Evolutionary conservation across 495 filamentous ascomycete species (phyloP).

Genomic region (Rusavskia elegans): DNA sequence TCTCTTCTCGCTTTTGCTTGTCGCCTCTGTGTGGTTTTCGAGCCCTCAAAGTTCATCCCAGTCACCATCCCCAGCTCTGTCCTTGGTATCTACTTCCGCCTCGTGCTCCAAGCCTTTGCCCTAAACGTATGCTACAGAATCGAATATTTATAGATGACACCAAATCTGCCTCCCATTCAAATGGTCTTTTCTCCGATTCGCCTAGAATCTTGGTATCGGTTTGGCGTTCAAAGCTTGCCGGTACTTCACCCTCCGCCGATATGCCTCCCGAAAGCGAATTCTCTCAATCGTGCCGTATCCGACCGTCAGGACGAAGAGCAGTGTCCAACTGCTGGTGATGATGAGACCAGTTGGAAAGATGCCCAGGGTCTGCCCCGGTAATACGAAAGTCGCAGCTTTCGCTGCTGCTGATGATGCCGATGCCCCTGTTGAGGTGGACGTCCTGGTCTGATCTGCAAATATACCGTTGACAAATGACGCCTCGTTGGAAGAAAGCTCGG

Average conservation of each 20-base stretch:
- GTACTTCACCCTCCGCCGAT: conserved; percentile 32
- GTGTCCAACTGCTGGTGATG: conserved; percentile 45
- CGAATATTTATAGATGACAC: not conserved
- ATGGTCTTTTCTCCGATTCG: not conserved
- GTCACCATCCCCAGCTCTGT: not conserved
- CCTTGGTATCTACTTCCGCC: not conserved
- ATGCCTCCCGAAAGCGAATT: conserved; percentile 46
- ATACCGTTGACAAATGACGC: conserved; percentile 55
- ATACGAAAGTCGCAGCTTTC: conserved; percentile 31
- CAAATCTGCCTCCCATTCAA: not conserved
- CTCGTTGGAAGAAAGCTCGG: conserved; percentile 46
- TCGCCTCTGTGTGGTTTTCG: not conserved
- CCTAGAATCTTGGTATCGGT: not conserved
- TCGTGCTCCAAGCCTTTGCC: not conserved
- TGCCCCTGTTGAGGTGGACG: conserved; percentile 16
- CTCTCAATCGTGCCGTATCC: conserved; percentile 46
- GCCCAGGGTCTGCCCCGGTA: conserved; percentile 49
- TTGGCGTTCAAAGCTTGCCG: not conserved
- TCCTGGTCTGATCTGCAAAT: conserved; percentile 33
- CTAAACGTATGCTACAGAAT: not conserved
- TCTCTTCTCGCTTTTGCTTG: not conserved
- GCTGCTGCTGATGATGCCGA: conserved; percentile 16
- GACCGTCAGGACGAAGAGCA: conserved; percentile 37
- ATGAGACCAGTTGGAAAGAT: conserved; percentile 55
- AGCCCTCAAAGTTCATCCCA: not conserved